phyloP scores from a whole-genome alignment of 2,329 filamentous ascomycete species.

The Claviceps monticola region DNA sequence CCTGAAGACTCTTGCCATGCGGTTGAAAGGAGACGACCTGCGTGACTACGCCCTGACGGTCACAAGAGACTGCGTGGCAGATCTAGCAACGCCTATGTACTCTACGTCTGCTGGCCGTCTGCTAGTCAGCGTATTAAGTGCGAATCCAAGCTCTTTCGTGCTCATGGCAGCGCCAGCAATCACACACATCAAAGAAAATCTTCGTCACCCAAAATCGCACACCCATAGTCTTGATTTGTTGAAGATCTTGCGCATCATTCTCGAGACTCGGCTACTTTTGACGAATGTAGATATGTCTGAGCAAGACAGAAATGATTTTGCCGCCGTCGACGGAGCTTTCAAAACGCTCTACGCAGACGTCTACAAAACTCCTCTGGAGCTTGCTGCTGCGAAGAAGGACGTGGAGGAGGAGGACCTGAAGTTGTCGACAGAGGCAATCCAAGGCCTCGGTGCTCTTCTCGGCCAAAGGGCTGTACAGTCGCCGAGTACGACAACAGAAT shows the following conservation, averaged over 20 bases:
- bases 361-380: slow-evolving; percentile 24
- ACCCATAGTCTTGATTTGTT: slow-evolving; percentile 38
- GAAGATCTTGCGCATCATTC: slow-evolving; percentile 34
- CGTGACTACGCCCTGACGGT: slow-evolving; percentile 32
- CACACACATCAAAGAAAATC: slow-evolving; percentile 34
- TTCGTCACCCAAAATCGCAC: slow-evolving; percentile 35
- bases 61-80: slow-evolving; percentile 38
- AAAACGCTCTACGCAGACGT: slow-evolving; percentile 29
- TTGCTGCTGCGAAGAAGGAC: slow-evolving; percentile 13
- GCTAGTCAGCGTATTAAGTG: slow-evolving; percentile 35
- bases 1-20: slow-evolving; percentile 33
- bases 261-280: slow-evolving; percentile 31
- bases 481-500: neutral
- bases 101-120: slow-evolving; percentile 37
- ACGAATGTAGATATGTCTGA: slow-evolving; percentile 18
- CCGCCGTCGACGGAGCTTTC: slow-evolving; percentile 22
- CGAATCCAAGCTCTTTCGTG: slow-evolving; percentile 33
- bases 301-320: slow-evolving; percentile 25
- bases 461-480: slow-evolving; percentile 19
- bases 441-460: slow-evolving; percentile 31
- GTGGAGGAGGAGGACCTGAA: slow-evolving; percentile 25
- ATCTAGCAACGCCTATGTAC: slow-evolving; percentile 39
- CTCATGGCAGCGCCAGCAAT: slow-evolving; percentile 32
- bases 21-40: slow-evolving; percentile 30
- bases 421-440: slow-evolving; percentile 28